These are phyloP conservation scores for Capniomyces stellatus DNA, from an alignment of 371 early-diverging fungal species.

Conservation along the genomic window DNA sequence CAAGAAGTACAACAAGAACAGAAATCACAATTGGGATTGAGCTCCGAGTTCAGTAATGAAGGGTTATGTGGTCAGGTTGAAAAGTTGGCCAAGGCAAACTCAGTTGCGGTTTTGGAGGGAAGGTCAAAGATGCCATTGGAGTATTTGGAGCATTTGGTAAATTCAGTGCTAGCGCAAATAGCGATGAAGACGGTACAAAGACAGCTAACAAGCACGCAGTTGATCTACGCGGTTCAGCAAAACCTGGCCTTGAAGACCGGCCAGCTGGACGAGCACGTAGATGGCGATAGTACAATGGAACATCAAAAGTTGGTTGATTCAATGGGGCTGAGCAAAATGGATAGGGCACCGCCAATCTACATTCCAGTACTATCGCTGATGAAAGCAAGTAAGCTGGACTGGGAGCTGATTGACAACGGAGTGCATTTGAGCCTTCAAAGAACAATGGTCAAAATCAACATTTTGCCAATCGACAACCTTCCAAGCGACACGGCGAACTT, in stretches of 20 bases:
- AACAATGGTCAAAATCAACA: neutral
- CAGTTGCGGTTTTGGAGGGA: constrained; percentile 19
- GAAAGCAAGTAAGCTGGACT: neutral
- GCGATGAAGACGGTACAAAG: constrained; percentile 18
- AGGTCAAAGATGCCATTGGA: constrained; percentile 19
- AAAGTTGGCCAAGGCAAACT: constrained; percentile 12
- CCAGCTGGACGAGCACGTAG: neutral
- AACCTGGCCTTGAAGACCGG: neutral
- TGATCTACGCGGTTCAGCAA: constrained; percentile 6
- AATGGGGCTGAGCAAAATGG: neutral
- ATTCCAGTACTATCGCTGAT: neutral
- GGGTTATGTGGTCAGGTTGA: no score
- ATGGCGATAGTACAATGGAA: no score
- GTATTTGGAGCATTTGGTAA: constrained; percentile 20
- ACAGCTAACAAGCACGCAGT: constrained; percentile 16
- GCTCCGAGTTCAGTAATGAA: no score
- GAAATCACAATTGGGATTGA: no score
- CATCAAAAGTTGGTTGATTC: neutral
- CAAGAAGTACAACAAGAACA: neutral
- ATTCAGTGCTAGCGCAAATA: constrained; percentile 15
- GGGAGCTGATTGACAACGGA: neutral
- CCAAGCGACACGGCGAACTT: no score
- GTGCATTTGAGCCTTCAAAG: neutral
- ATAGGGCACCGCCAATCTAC: neutral
- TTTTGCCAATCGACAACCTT: no score